Percentiles rank a stretch among this genome's conserved stretches.
Evolutionary conservation across 2,329 filamentous ascomycete genomes (phyloP).

Genomic region (Fusarium coicis): DNA sequence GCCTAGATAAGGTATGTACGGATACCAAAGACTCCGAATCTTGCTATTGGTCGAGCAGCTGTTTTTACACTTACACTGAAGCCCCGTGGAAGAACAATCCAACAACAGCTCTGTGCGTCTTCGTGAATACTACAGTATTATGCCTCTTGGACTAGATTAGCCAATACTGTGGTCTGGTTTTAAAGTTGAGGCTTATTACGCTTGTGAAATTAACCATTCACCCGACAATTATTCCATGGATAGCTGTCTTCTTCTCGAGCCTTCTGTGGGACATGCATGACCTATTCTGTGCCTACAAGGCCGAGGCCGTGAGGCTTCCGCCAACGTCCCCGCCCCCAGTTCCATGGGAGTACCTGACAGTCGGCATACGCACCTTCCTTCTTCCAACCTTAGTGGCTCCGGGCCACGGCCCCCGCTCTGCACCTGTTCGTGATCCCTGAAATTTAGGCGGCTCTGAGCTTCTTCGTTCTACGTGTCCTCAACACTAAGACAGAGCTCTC

Average conservation of each 20-base stretch:
- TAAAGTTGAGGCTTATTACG: neutral
- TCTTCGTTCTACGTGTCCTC: slow-evolving; percentile 51
- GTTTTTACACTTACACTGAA: neutral
- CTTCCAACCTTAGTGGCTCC: slow-evolving; percentile 36
- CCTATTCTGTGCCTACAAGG: neutral
- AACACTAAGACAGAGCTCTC: slow-evolving; percentile 45
- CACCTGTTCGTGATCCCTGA: slow-evolving; percentile 42
- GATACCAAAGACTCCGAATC: neutral
- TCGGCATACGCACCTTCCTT: slow-evolving; percentile 36
- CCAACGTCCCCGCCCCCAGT: slow-evolving; percentile 26
- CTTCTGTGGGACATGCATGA: slow-evolving; percentile 36
- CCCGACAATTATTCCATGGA: slow-evolving; percentile 10
- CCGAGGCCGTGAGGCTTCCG: slow-evolving; percentile 20
- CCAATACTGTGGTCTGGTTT: neutral
- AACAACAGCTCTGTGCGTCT: neutral
- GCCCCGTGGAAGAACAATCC: neutral
- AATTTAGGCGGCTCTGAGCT: slow-evolving; percentile 40
- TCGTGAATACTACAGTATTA: slow-evolving; percentile 1
- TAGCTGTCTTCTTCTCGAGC: slow-evolving; percentile 32
- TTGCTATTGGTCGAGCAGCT: neutral
- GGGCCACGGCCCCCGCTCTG: slow-evolving; percentile 31
- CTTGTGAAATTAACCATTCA: slow-evolving; percentile 1
- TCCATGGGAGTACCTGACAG: slow-evolving; percentile 28
- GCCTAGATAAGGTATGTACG: too few species aligned
- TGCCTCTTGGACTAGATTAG: neutral